phyloP scores from a whole-genome alignment of 2,329 filamentous ascomycete genomes.

The Stagonosporopsis tanaceti region DNA sequence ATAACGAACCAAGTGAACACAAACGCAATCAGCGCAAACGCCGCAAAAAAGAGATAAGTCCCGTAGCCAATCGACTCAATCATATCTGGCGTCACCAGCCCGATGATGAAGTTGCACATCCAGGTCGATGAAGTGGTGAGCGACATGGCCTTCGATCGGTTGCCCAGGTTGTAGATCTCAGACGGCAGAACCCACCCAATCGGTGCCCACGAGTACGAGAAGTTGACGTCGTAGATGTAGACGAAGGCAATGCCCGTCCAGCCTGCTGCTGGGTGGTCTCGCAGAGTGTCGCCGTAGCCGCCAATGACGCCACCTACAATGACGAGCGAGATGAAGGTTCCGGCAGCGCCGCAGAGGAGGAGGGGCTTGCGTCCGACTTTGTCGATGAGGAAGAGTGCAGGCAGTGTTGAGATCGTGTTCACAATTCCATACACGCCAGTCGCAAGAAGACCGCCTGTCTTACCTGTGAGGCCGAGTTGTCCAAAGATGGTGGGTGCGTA shows the following conservation, averaged over 20 bases:
- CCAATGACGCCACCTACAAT: constrained; percentile 75
- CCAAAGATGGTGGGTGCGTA: constrained; percentile 81
- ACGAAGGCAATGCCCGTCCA: constrained; percentile 74
- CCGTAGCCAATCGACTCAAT: constrained; percentile 65
- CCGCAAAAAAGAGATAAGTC: constrained; percentile 62
- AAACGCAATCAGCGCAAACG: constrained; percentile 56
- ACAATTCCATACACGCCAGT: constrained; percentile 67
- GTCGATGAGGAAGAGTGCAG: constrained; percentile 71
- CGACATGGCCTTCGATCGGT: constrained; percentile 72
- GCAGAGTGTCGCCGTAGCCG: constrained; percentile 65
- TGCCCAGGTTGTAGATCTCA: constrained; percentile 76
- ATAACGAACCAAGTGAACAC: constrained; percentile 64
- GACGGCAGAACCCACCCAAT: constrained; percentile 77
- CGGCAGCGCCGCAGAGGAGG: constrained; percentile 69
- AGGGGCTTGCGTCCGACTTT: constrained; percentile 69
- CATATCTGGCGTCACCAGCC: constrained; percentile 73
- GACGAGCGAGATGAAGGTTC: constrained; percentile 74
- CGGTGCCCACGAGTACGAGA: constrained; percentile 75
- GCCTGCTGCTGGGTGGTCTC: constrained; percentile 65
- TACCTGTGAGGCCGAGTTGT: constrained; percentile 64
- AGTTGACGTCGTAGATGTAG: constrained; percentile 60
- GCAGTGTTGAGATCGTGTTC: constrained; percentile 68
- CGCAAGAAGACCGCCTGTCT: constrained; percentile 80
- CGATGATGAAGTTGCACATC: constrained; percentile 78
- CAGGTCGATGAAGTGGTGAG: constrained; percentile 79